Conservation (phyloP, 768 basidiomycete genomes). For the Suillus decipiens region DNA sequence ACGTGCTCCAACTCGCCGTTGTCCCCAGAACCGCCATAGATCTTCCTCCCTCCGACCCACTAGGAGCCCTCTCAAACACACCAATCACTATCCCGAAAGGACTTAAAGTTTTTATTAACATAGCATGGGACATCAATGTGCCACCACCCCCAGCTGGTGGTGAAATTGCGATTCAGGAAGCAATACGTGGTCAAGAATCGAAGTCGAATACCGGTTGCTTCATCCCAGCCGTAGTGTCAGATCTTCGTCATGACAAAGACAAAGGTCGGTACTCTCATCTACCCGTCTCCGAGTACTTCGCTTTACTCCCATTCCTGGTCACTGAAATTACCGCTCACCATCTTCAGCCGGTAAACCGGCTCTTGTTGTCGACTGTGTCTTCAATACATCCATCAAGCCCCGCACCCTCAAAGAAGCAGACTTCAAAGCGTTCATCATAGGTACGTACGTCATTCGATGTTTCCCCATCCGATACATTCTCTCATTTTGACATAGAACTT, state of each 20-base stretch:
- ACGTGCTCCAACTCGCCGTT: conserved; percentile 42
- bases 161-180: conserved; percentile 58
- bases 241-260: conserved; percentile 61
- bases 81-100: conserved; percentile 45
- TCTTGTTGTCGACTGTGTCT: conserved; percentile 74
- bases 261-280: conserved; percentile 52
- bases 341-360: conserved; percentile 64
- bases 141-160: conserved; percentile 67
- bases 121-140: conserved; percentile 68
- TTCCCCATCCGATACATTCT: conserved; percentile 11
- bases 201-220: conserved; percentile 49
- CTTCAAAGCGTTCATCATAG: conserved; percentile 71
- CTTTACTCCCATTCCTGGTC: conserved; percentile 9
- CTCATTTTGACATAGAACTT: conserved; percentile 49
- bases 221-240: conserved; percentile 73
- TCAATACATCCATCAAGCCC: conserved; percentile 58
- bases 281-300: conserved; percentile 9
- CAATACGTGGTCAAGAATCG: conserved; percentile 51
- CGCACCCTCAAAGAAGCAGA: conserved; percentile 59
- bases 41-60: not conserved
- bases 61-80: conserved; percentile 24
- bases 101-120: conserved; percentile 72
- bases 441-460: conserved; percentile 48
- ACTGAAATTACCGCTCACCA: too few relatives aligned
- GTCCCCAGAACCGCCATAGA: conserved; percentile 18